Evolutionary conservation across 352 stramenopile species (phyloP), one percentile per base, ranked within the genome.

Genomic region (Globisporangium cylindrosporum): DNA sequence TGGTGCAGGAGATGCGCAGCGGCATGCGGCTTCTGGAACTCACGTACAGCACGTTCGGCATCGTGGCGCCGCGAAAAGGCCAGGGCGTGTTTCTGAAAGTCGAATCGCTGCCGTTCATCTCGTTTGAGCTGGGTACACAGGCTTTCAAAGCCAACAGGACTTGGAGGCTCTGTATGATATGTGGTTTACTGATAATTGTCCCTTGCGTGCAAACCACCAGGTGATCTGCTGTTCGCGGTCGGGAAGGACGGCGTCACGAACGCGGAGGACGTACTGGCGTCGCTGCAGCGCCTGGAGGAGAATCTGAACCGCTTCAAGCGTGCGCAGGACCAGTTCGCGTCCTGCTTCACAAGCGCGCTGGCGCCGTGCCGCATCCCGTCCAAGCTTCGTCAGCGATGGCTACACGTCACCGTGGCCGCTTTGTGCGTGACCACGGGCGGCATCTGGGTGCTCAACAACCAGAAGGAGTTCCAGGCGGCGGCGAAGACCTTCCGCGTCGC

Each of bases 311-410:
- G 77, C 1, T 86, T 91, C 43, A 66, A 69, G 25, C 60, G 61
- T 4, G 75, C 82, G 1, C 80, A 87, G 56, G 66, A 66, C 29
- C 80, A 91, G 61, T 91, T 90, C 64, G 62, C 73, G 2, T 53
- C 32, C 9, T 88, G 78, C 68, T 92, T 93, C 41, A 62, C 79
- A 43, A 55, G 64, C 3, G 86, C 84, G 1, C 80, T 93, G 65
- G 74, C 74, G 5, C 86, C 81, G 4, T 93, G 86, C 34, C 79
- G 73, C 27, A 81, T 84, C 20, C 86, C 86, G 18, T 92, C 83
- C 7, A 89, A 89, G 61, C 70, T 94, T 3, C 86, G 81, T 12
- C 84, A 91, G 68, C 77, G 86, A 53, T 94, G 86, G 86, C 73
- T 92, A 0, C 86, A 92, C 43, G 66, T 91, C 14, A 76, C 84